These are phyloP conservation scores for Trypanosoma vivax DNA, from an alignment of 208 protist genomes.

Conservation along the genomic window DNA sequence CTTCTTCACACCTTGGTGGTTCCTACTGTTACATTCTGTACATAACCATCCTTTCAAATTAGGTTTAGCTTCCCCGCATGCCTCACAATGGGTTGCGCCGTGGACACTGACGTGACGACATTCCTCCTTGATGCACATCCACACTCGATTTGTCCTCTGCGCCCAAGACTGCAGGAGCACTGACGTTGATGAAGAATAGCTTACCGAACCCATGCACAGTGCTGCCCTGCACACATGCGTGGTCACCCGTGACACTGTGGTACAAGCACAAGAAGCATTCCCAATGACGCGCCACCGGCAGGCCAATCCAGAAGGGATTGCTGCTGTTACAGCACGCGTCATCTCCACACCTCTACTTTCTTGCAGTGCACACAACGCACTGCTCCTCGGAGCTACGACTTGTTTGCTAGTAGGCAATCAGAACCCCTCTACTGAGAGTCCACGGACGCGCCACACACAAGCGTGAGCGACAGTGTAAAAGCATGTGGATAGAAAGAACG, in stretches of 20 bases:
- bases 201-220: not conserved
- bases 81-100: slow-evolving; percentile 28
- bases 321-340: not conserved
- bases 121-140: slow-evolving; percentile 75
- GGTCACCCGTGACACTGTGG: not conserved
- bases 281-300: too few species aligned
- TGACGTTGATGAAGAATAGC: slow-evolving; percentile 8
- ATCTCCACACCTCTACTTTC: too few species aligned
- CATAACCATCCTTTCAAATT: slow-evolving; percentile 74
- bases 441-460: too few species aligned
- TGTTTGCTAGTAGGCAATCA: too few species aligned
- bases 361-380: too few species aligned
- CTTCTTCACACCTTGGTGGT: slow-evolving; percentile 66
- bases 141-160: slow-evolving; percentile 30
- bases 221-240: not conserved
- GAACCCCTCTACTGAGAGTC: too few species aligned
- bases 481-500: too few species aligned
- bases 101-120: slow-evolving; percentile 57
- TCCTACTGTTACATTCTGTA: slow-evolving; percentile 44
- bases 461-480: too few species aligned
- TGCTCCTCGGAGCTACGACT: too few species aligned
- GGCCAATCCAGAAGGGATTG: not conserved
- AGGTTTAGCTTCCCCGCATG: slow-evolving; percentile 53
- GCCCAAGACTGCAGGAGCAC: slow-evolving; percentile 60
- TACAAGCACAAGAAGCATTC: not conserved